Conservation (phyloP, 176 grass and related monocot species). For the Rhynchospora pubera region DNA sequence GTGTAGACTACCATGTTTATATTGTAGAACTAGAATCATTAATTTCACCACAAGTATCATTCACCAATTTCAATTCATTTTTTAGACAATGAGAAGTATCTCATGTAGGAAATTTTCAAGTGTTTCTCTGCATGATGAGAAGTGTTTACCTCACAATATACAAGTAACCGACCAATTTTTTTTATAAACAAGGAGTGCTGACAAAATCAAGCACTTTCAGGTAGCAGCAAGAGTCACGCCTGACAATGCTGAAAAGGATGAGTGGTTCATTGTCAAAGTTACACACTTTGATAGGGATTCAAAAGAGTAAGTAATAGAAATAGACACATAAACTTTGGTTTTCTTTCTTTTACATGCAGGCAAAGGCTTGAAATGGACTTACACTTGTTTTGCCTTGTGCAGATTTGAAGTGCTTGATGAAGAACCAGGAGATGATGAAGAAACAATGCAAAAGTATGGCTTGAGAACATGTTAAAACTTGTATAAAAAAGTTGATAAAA, state of each 20-base stretch:
- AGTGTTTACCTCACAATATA: neutral
- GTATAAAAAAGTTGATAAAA: neutral
- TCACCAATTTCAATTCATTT: neutral
- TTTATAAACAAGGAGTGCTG: neutral
- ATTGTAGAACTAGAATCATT: neutral
- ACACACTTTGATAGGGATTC: slow-evolving; percentile 90
- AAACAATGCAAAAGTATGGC: slow-evolving; percentile 68
- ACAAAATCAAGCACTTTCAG: slow-evolving; percentile 47
- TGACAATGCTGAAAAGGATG: slow-evolving; percentile 86
- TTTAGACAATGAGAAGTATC: neutral
- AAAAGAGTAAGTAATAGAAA: slow-evolving; percentile 61
- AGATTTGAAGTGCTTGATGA: slow-evolving; percentile 95
- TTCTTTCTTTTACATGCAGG: neutral
- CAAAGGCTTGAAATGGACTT: neutral
- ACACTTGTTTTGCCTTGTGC: slow-evolving; percentile 31
- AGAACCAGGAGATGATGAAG: slow-evolving; percentile 97
- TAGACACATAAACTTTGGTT: neutral
- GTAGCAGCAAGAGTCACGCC: slow-evolving; percentile 81
- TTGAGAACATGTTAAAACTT: neutral
- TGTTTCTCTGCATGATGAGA: neutral
- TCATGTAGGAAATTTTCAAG: slow-evolving; percentile 5
- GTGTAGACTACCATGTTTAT: neutral
- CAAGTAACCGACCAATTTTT: slow-evolving; percentile 1
- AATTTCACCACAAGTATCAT: neutral
- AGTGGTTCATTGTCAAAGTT: slow-evolving; percentile 94